Base-by-base conservation (phyloP, 2,329 filamentous ascomycete genomes). In the Rhinocladiella similis region DNA sequence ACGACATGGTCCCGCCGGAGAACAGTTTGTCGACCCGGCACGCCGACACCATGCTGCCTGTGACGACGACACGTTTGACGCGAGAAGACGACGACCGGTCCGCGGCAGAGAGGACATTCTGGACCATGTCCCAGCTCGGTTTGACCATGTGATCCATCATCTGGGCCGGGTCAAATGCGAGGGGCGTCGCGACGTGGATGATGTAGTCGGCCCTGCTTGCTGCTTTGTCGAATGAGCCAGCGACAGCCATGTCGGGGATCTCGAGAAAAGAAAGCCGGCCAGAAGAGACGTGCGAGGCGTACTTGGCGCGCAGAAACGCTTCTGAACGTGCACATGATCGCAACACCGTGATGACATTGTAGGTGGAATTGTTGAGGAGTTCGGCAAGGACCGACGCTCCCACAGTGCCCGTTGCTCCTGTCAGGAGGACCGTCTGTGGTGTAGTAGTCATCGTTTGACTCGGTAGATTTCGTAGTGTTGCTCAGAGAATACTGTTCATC, bases 171-270 rank as follows among this genome's bases (percentile, higher is more conserved):
- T 51, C 48, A 43, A 42, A 52, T 10, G 54, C 48, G 3, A 56
- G 19, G 14, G 54, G 54, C 4, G 54, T 56, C 46, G 54, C 54
- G 9, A 56, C 47, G 42, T 56, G 54, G 7, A 56, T 43, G 33
- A 56, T 56, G 9, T 25, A 42, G 36, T 56, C 54, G 16, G 35
- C 33, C 27, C 27, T 27, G 41, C 16, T 19, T 33, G 54, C 54
- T 18, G 42, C 10, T 5, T 47, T 42, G 43, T 52, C 54, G 42
- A 56, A 52, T n/a, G 27, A 35, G 14, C 33, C 12, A 12, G 47
- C 33, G 10, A 18, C 12, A 7, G 54, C 47, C 54, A 56, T 56
- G 22, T 52, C 54, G 5, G 54, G 43, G 22, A 56, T 43, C 42
- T 56, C 54, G 35, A 42, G 20, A 18, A 56, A 56, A 33, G 35